A percentile compares a stretch with the other conserved stretches of the same genome.
phyloP scores from a whole-genome alignment of 352 stramenopile genomes.

The Phytophthora sp. region DNA sequence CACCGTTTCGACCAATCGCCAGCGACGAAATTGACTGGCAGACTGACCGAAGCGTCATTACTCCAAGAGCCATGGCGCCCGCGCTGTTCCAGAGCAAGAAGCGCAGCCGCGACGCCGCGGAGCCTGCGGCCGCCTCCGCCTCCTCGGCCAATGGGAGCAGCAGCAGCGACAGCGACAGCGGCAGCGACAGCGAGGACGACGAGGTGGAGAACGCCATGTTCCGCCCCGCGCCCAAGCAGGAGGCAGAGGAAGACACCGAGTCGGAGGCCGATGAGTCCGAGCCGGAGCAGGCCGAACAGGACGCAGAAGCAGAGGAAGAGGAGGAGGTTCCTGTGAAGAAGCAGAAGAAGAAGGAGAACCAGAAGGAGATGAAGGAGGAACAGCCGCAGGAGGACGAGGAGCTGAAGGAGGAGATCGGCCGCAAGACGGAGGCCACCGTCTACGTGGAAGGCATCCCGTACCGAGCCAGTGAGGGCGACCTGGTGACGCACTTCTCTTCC shows the following conservation, averaged over 20 bases:
- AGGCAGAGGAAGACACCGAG: constrained; percentile 27
- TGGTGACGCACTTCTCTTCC: constrained; percentile 90
- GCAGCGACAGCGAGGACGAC: constrained; percentile 51
- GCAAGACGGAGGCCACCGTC: constrained; percentile 86
- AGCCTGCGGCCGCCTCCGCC: background rate
- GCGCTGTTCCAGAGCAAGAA: constrained; percentile 38
- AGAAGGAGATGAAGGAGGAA: constrained; percentile 12
- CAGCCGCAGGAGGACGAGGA: constrained; percentile 30
- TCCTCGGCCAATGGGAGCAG: constrained; percentile 21
- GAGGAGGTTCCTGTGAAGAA: constrained; percentile 72
- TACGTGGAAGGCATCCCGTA: constrained; percentile 98
- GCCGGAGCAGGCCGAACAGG: constrained; percentile 21
- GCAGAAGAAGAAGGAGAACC: constrained; percentile 32
- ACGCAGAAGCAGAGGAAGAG: constrained; percentile 14
- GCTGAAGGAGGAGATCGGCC: constrained; percentile 64
- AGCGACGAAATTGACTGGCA: constrained; percentile 27
- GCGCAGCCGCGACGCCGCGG: constrained; percentile 15
- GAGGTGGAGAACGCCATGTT: constrained; percentile 83
- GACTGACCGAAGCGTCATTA: constrained; percentile 9
- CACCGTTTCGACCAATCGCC: constrained; percentile 33
- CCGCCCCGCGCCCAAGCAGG: constrained; percentile 46
- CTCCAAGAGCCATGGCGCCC: constrained; percentile 19
- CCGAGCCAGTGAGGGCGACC: constrained; percentile 87
- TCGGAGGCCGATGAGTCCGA: constrained; percentile 33
- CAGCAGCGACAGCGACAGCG: constrained; percentile 22